A percentile compares a stretch with the other conserved stretches of the same genome.
Conservation (phyloP, 1,284 basidiomycete species). For the Omphalotus olearius region DNA sequence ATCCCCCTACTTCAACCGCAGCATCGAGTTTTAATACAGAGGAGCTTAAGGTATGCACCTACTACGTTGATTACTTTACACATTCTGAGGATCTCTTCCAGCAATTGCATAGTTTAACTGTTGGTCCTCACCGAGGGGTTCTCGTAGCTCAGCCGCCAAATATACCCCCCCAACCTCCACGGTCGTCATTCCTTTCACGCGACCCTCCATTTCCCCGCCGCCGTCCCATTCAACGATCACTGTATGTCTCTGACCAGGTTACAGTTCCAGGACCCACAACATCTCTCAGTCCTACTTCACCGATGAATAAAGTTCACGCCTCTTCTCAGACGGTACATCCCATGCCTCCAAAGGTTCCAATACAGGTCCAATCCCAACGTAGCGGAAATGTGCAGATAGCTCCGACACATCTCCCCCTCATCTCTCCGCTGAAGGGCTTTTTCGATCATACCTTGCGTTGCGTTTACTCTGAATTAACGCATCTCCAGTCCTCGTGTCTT, state of each 20-base stretch:
- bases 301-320: not conserved
- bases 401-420: not conserved
- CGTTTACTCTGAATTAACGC: conserved; percentile 3
- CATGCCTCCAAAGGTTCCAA: not conserved
- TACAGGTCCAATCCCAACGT: not conserved
- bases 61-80: too few relatives aligned
- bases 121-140: too few relatives aligned
- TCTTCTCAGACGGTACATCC: not conserved
- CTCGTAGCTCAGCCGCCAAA: too few relatives aligned
- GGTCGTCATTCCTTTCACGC: too few relatives aligned
- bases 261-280: not conserved
- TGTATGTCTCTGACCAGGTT: not conserved
- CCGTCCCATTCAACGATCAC: conserved; percentile 4
- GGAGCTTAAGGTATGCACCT: too few relatives aligned
- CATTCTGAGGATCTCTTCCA: too few relatives aligned
- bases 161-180: too few relatives aligned
- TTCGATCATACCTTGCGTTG: conserved; percentile 4
- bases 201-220: not conserved
- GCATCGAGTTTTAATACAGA: too few relatives aligned
- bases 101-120: too few relatives aligned
- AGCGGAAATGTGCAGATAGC: not conserved
- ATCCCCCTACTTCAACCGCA: too few relatives aligned
- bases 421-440: not conserved
- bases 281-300: not conserved
- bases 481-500: conserved; percentile 9